Conservation (phyloP, 495 filamentous ascomycete genomes). For the Aspergillus sparsus region DNA sequence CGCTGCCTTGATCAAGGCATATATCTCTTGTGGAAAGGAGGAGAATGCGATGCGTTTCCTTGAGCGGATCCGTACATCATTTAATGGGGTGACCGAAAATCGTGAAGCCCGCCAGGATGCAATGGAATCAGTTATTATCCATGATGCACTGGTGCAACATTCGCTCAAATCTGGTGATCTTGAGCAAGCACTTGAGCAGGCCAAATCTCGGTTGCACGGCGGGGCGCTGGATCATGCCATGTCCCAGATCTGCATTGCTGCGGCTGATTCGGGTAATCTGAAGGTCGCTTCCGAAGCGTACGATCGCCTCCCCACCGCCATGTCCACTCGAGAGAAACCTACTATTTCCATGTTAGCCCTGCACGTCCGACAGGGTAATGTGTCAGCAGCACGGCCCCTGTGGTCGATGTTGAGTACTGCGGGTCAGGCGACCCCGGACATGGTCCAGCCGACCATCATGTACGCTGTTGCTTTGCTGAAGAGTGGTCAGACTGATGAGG, state of each 20-base stretch:
- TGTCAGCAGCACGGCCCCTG: slow-evolving; percentile 70
- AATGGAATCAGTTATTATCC: slow-evolving; percentile 70
- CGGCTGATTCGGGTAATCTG: slow-evolving; percentile 78
- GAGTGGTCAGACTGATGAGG: slow-evolving; percentile 74
- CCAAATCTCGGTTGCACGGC: slow-evolving; percentile 51
- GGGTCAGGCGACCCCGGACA: slow-evolving; percentile 59
- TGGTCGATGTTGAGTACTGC: slow-evolving; percentile 70
- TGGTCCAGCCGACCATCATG: slow-evolving; percentile 85
- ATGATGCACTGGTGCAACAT: slow-evolving; percentile 72
- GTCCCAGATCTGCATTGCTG: slow-evolving; percentile 59
- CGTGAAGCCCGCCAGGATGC: slow-evolving; percentile 48
- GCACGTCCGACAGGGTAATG: slow-evolving; percentile 75
- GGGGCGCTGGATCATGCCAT: slow-evolving; percentile 55
- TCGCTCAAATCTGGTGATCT: slow-evolving; percentile 64
- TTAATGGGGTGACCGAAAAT: slow-evolving; percentile 58
- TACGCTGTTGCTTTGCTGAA: slow-evolving; percentile 81
- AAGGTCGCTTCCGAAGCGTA: slow-evolving; percentile 70
- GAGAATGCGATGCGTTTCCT: slow-evolving; percentile 82
- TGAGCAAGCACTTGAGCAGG: slow-evolving; percentile 66
- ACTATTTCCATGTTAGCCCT: slow-evolving; percentile 86
- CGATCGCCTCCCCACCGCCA: slow-evolving; percentile 51
- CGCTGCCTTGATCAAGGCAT: slow-evolving; percentile 82
- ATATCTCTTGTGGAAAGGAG: slow-evolving; percentile 73
- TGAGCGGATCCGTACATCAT: slow-evolving; percentile 65
- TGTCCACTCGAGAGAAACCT: slow-evolving; percentile 55